Evolutionary conservation across 176 grass and related monocot species (phyloP), one percentile per base, ranked within the genome.

Genomic region (Poa pratensis): DNA sequence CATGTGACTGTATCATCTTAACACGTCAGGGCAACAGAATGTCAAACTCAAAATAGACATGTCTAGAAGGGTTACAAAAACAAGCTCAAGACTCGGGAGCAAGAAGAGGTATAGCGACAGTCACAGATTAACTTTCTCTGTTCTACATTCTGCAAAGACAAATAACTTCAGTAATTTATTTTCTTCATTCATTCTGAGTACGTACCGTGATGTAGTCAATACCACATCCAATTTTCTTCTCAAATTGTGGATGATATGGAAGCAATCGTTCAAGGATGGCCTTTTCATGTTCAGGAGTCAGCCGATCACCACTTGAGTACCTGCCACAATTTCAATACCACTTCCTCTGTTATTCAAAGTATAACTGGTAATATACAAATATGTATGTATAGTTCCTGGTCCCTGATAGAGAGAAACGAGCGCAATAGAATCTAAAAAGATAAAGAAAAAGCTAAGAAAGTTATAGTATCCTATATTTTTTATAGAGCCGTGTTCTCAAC

Each of bases 171-270:
- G 39, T 7, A n/a, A 69, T 79, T 75, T 58, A 76, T 0, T 19
- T 34, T 1, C 2, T 48, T 8, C 11, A 79, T 30, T 19, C 15
- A 13, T 24, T 77, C 19, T 15, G 61, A 65, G 24, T 74, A 88
- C 86, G 3, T 92, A 99, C 96, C 74, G 76, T 91, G 76, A 99
- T 94, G 76, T 87, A 96, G 73, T 96, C 91, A 37, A 99, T 86
- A 75, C 96, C 96, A 55, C 90, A 94, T 77, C 96, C 96, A 73
- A 99, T 79, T 94, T 99, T 96, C 86, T 91, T 91, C 78, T 99
- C 84, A 65, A 82, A 99, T 89, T 99, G 81, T 27, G 96, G 96
- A 88, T 99, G 96, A 60, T 91, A 94, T 43, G 96, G 94, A 77
- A 99, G 90, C 88, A 99, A 86, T 18, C 93, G 86, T 89, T 96